These are phyloP conservation scores for Viridothelium virens DNA, from an alignment of 495 filamentous ascomycete species.

Conservation along the genomic window DNA sequence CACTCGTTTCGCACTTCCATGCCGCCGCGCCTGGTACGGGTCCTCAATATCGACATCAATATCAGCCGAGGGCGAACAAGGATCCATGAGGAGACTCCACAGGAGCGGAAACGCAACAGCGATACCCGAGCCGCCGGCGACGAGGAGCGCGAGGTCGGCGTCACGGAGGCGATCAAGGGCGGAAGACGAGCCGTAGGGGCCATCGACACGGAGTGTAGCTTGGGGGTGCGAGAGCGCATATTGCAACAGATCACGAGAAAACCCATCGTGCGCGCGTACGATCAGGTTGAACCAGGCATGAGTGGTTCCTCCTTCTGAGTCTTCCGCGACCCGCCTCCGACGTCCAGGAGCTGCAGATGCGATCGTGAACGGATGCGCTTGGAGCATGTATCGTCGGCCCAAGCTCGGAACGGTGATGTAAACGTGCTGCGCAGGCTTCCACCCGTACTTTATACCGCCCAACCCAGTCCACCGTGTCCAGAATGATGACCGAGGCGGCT, in stretches of 20 bases:
- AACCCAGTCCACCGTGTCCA: neutral
- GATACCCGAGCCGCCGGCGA: slow-evolving; percentile 59
- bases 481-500: slow-evolving; percentile 11
- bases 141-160: slow-evolving; percentile 42
- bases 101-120: slow-evolving; percentile 50
- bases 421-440: slow-evolving; percentile 51
- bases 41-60: neutral
- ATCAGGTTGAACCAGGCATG: slow-evolving; percentile 45
- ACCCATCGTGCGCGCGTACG: slow-evolving; percentile 50
- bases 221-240: slow-evolving; percentile 39
- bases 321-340: neutral
- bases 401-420: slow-evolving; percentile 50
- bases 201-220: slow-evolving; percentile 41
- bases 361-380: slow-evolving; percentile 57
- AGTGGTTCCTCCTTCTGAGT: neutral
- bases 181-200: slow-evolving; percentile 51
- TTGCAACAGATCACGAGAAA: slow-evolving; percentile 47
- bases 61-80: neutral
- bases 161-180: slow-evolving; percentile 38
- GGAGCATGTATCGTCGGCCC: slow-evolving; percentile 38
- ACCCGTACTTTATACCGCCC: slow-evolving; percentile 40
- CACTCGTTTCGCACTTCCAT: slow-evolving; percentile 31
- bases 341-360: slow-evolving; percentile 41
- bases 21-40: slow-evolving; percentile 12
- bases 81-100: slow-evolving; percentile 30